Percentiles rank a stretch among this genome's conserved stretches.
Evolutionary conservation across 2,329 filamentous ascomycete genomes (phyloP).

Genomic region (Alternaria consortialis): DNA sequence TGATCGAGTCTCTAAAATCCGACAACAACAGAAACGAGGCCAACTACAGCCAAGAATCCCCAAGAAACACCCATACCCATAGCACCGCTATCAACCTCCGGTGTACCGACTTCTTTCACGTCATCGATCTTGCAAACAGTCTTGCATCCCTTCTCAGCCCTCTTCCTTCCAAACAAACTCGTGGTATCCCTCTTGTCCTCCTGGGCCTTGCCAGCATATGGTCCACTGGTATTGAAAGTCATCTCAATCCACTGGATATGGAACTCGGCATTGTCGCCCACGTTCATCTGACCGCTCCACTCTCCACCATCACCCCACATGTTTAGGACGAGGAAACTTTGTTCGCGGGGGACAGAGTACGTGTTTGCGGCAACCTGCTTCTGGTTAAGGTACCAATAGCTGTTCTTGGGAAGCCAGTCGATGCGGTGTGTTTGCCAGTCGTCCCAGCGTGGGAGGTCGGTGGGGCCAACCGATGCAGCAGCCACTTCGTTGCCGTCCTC

Average conservation of each 20-base stretch:
- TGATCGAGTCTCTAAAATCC: slow-evolving; percentile 17
- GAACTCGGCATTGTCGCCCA: slow-evolving; percentile 61
- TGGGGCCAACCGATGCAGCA: slow-evolving; percentile 60
- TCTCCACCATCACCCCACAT: slow-evolving; percentile 68
- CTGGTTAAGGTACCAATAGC: slow-evolving; percentile 66
- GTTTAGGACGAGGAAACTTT: slow-evolving; percentile 65
- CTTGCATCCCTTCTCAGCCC: slow-evolving; percentile 41
- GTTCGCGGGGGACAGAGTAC: slow-evolving; percentile 65
- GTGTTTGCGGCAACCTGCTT: slow-evolving; percentile 61
- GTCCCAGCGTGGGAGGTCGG: slow-evolving; percentile 61
- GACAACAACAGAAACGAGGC: slow-evolving; percentile 29
- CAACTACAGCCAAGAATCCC: slow-evolving; percentile 35
- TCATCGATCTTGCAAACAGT: slow-evolving; percentile 51
- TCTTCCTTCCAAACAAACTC: slow-evolving; percentile 27
- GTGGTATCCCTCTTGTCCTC: slow-evolving; percentile 28
- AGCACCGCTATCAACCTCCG: slow-evolving; percentile 41
- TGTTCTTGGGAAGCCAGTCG: slow-evolving; percentile 65
- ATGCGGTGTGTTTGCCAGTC: slow-evolving; percentile 68
- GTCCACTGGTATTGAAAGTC: slow-evolving; percentile 58
- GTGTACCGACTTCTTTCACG: slow-evolving; percentile 44
- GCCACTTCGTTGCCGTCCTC: slow-evolving; percentile 56
- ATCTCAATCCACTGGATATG: slow-evolving; percentile 72
- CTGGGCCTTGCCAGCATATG: slow-evolving; percentile 33
- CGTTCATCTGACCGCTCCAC: slow-evolving; percentile 68
- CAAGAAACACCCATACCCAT: slow-evolving; percentile 37